Evolutionary conservation across 2,329 filamentous ascomycete species (phyloP).

Genomic region (Trichophyton mentagrophytes): DNA sequence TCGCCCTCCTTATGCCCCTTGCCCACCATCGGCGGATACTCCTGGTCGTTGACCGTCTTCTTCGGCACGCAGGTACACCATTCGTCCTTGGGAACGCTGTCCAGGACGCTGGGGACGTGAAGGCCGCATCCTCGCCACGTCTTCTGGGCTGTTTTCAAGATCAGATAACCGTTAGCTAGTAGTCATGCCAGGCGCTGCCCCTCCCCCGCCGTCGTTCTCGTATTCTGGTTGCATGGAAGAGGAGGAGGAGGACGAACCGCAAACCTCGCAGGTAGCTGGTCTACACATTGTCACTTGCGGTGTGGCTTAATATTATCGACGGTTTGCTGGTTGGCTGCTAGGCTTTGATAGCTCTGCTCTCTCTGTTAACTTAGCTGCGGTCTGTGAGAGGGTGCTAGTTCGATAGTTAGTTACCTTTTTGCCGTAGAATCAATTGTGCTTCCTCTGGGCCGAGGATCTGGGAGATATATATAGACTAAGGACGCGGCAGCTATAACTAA

Average conservation of each 20-base stretch:
- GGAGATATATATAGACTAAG: no score
- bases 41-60: constrained; percentile 38
- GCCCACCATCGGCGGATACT: constrained; percentile 43
- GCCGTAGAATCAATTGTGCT: no score
- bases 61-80: constrained; percentile 46
- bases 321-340: background rate
- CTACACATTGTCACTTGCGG: constrained; percentile 11
- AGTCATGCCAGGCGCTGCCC: background rate
- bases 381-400: background rate
- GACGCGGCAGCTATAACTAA: no score
- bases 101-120: constrained; percentile 43
- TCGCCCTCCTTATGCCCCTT: constrained; percentile 12
- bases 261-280: constrained; percentile 9
- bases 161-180: background rate
- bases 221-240: background rate
- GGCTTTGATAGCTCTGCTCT: background rate
- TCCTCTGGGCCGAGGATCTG: no score
- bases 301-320: background rate
- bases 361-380: background rate
- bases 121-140: constrained; percentile 44
- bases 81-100: constrained; percentile 36
- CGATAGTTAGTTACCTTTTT: background rate
- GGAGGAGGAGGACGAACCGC: constrained; percentile 6
- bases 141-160: constrained; percentile 22
- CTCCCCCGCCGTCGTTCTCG: background rate